A percentile compares a stretch with the other conserved stretches of the same genome.
phyloP scores from a whole-genome alignment of 495 filamentous ascomycete species.

The Penicillium longicatenatum region DNA sequence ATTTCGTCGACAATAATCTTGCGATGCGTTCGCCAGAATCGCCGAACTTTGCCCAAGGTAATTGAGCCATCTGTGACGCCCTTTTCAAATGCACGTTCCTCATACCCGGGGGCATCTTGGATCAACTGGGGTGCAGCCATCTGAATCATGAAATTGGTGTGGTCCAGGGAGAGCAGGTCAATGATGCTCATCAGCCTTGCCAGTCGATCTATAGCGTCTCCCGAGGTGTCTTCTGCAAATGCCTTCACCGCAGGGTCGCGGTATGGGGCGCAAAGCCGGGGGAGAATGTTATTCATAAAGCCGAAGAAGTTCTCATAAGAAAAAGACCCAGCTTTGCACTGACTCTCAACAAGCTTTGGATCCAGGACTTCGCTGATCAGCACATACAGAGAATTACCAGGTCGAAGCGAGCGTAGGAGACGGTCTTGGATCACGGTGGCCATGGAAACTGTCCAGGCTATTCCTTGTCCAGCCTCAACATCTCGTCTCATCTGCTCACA shows the following conservation, averaged over 20 bases:
- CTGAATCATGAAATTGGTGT: slow-evolving; percentile 90
- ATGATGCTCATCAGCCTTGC: slow-evolving; percentile 83
- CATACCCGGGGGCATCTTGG: slow-evolving; percentile 77
- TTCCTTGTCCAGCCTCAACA: slow-evolving; percentile 69
- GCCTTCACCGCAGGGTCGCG: slow-evolving; percentile 82
- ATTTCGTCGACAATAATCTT: slow-evolving; percentile 71
- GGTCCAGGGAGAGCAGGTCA: slow-evolving; percentile 89
- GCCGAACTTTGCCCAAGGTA: slow-evolving; percentile 55
- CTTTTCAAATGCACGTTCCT: slow-evolving; percentile 73
- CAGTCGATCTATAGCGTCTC: slow-evolving; percentile 81
- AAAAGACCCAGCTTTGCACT: slow-evolving; percentile 80
- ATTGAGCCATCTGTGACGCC: slow-evolving; percentile 67
- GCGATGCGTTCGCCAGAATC: slow-evolving; percentile 72
- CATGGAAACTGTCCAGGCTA: slow-evolving; percentile 77
- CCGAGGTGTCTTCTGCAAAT: slow-evolving; percentile 70
- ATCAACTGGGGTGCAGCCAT: slow-evolving; percentile 79
- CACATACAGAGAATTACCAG: slow-evolving; percentile 77
- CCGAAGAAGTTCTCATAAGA: slow-evolving; percentile 93
- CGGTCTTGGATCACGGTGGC: slow-evolving; percentile 83
- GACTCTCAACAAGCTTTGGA: slow-evolving; percentile 69
- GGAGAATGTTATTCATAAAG: slow-evolving; percentile 86
- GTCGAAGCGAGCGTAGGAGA: slow-evolving; percentile 77
- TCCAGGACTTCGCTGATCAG: slow-evolving; percentile 87
- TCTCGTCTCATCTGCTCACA: slow-evolving; percentile 76
- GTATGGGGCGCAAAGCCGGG: slow-evolving; percentile 89